A percentile compares a stretch with the other conserved stretches of the same genome.
Evolutionary conservation across 2,329 filamentous ascomycete species (phyloP).

Genomic region (Aspergillus aculeatinus): DNA sequence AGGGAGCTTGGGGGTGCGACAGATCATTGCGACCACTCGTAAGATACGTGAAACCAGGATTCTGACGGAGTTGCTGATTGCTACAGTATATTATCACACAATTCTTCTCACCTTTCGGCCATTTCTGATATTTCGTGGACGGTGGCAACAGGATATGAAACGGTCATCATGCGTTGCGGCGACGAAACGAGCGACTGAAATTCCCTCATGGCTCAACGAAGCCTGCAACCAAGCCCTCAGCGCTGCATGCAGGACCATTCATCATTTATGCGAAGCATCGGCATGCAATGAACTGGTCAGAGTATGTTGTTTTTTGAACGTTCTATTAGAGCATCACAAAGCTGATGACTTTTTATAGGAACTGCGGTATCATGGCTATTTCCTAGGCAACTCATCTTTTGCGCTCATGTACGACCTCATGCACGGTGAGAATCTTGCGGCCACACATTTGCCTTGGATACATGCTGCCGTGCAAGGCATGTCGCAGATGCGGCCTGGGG

Average conservation of each 20-base stretch:
- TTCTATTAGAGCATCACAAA: neutral
- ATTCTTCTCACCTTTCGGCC: constrained; percentile 46
- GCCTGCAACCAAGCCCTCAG: constrained; percentile 46
- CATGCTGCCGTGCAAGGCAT: constrained; percentile 40
- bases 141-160: constrained; percentile 38
- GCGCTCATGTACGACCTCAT: constrained; percentile 47
- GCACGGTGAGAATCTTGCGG: constrained; percentile 37
- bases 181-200: constrained; percentile 24
- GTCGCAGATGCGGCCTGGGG: constrained; percentile 35
- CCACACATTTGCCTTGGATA: constrained; percentile 46
- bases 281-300: constrained; percentile 42
- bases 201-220: constrained; percentile 44
- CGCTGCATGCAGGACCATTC: constrained; percentile 44
- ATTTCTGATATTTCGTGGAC: constrained; percentile 47
- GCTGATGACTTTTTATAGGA: constrained; percentile 29
- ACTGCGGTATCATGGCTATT: constrained; percentile 48
- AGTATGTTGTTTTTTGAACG: constrained; percentile 26
- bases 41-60: constrained; percentile 13
- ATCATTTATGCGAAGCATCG: constrained; percentile 43
- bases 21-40: constrained; percentile 44
- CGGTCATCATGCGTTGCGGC: constrained; percentile 6
- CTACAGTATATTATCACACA: constrained; percentile 47
- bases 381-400: constrained; percentile 45
- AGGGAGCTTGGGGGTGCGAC: constrained; percentile 42
- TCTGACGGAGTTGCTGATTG: neutral